Evolutionary conservation across 805 yeast genomes (phyloP).

Genomic region (Pachysolen tannophilus): DNA sequence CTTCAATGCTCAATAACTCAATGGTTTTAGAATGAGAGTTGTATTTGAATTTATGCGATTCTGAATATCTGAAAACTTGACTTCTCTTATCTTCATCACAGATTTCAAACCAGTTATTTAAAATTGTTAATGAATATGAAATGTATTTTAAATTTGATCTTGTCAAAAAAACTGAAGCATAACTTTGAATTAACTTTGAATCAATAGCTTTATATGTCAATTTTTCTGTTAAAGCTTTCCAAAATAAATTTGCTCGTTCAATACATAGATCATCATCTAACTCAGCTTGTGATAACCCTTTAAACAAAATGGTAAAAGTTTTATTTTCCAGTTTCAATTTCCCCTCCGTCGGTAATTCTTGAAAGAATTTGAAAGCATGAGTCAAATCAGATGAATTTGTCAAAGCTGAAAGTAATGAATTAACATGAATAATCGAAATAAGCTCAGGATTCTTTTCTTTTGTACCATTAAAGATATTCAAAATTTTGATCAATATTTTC

Average conservation of each 20-base stretch:
- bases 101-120: conserved; percentile 7
- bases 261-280: conserved; percentile 1
- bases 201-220: too few species aligned
- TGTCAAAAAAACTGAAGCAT: conserved; percentile 2
- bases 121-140: conserved; percentile 1
- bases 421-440: conserved; percentile 33
- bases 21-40: too few species aligned
- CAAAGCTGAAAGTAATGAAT: conserved; percentile 37
- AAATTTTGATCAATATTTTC: conserved; percentile 25
- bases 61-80: conserved; percentile 3
- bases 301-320: conserved; percentile 5
- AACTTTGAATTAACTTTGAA: conserved; percentile 1
- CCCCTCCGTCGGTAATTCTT: conserved; percentile 13
- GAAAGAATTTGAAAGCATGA: conserved; percentile 29
- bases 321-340: conserved; percentile 3
- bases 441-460: conserved; percentile 18
- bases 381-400: conserved; percentile 30
- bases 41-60: conserved; percentile 2
- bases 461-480: conserved; percentile 23
- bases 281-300: neutral
- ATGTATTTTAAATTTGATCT: conserved; percentile 5
- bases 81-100: conserved; percentile 3
- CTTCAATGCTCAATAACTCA: too few species aligned
- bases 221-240: neutral
- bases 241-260: neutral